Evolutionary conservation across 2,329 filamentous ascomycete species (phyloP).

Genomic region (Diaporthe humulicola): DNA sequence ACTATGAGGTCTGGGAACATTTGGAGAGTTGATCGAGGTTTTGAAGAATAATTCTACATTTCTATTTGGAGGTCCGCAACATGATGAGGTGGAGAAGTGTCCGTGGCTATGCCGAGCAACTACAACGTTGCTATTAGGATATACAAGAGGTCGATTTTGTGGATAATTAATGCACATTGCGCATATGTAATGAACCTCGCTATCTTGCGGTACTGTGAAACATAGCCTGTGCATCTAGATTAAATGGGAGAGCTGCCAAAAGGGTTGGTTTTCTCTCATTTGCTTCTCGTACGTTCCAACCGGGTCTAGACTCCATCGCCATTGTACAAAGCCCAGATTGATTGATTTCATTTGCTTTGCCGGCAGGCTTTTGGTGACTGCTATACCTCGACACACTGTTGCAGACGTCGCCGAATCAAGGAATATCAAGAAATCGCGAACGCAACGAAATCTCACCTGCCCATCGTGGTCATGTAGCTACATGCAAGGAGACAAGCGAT

Average conservation of each 20-base stretch:
- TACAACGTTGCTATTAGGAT: too few species aligned
- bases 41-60: too few species aligned
- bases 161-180: too few species aligned
- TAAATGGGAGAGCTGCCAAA: background rate
- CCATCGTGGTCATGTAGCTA: background rate
- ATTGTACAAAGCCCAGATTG: background rate
- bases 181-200: too few species aligned
- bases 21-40: background rate
- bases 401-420: background rate
- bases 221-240: background rate
- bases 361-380: background rate
- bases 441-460: background rate
- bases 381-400: background rate
- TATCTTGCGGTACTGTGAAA: background rate
- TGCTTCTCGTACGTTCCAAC: background rate
- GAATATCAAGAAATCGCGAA: background rate
- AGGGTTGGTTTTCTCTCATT: background rate
- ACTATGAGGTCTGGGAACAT: background rate
- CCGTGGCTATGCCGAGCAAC: too few species aligned
- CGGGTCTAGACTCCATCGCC: background rate
- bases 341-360: too few species aligned
- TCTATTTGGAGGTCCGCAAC: too few species aligned
- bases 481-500: background rate
- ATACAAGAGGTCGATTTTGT: too few species aligned
- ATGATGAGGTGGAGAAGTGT: too few species aligned